phyloP scores from a whole-genome alignment of 2,329 filamentous ascomycete species.

The Knufia fluminis region DNA sequence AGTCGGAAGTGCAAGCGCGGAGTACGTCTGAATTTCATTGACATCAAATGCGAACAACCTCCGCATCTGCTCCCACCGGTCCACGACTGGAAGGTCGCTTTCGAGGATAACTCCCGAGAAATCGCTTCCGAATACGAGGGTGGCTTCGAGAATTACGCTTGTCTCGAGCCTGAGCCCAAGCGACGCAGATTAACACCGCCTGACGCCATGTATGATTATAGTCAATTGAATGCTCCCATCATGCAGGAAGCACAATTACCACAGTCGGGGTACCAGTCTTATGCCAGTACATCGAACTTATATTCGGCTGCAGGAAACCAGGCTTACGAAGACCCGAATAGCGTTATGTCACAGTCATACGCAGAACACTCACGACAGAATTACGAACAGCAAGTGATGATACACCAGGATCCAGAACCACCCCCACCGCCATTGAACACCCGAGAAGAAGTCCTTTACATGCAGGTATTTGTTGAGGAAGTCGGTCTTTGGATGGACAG shows the following conservation, averaged over 20 bases:
- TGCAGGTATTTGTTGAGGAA: slow-evolving; percentile 87
- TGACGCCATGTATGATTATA: slow-evolving; percentile 25
- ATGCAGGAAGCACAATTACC: slow-evolving; percentile 42
- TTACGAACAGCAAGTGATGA: slow-evolving; percentile 17
- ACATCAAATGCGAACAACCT: slow-evolving; percentile 59
- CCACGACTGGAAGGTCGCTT: slow-evolving; percentile 62
- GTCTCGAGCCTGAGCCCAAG: slow-evolving; percentile 36
- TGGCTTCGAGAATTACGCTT: slow-evolving; percentile 63
- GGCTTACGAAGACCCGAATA: slow-evolving; percentile 25
- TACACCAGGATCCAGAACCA: slow-evolving; percentile 24
- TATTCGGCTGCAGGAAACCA: slow-evolving; percentile 31
- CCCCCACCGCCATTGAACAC: slow-evolving; percentile 54
- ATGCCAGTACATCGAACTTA: slow-evolving; percentile 35
- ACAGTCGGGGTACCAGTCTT: slow-evolving; percentile 24
- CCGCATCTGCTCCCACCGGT: slow-evolving; percentile 52
- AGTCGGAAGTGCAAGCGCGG: slow-evolving; percentile 78
- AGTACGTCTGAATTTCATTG: slow-evolving; percentile 82
- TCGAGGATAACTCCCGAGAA: slow-evolving; percentile 78
- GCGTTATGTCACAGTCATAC: slow-evolving; percentile 24
- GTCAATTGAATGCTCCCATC: slow-evolving; percentile 27
- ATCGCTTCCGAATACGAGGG: slow-evolving; percentile 87
- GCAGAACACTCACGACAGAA: slow-evolving; percentile 22
- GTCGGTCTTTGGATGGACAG: slow-evolving; percentile 93
- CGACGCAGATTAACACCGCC: slow-evolving; percentile 19
- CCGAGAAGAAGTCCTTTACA: slow-evolving; percentile 72